Conservation (phyloP, 306 rosid species). For the Castanea mollissima region DNA sequence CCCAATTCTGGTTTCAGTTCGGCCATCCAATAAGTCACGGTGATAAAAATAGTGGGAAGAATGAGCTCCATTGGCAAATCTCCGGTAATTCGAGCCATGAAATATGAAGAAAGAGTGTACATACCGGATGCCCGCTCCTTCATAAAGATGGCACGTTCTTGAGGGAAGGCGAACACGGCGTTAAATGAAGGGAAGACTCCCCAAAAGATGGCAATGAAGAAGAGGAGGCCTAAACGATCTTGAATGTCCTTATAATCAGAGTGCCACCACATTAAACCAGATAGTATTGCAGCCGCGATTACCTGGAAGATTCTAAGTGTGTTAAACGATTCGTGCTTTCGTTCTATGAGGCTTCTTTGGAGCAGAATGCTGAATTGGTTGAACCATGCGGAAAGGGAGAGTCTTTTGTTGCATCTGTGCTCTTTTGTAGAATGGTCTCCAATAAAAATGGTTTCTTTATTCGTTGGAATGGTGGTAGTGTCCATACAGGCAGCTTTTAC, state of each 20-base stretch:
- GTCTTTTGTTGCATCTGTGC: conserved; percentile 13
- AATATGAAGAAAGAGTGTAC: conserved; percentile 79
- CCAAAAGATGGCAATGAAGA: conserved; percentile 92
- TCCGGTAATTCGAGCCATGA: conserved; percentile 76
- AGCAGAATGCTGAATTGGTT: conserved; percentile 65
- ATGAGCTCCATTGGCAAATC: conserved; percentile 92
- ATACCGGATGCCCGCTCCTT: conserved; percentile 85
- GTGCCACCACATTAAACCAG: conserved; percentile 97
- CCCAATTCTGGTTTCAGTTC: conserved; percentile 58
- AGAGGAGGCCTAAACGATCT: conserved; percentile 87
- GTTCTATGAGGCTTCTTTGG: conserved; percentile 84
- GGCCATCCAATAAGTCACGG: conserved; percentile 77
- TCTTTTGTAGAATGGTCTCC: conserved; percentile 29
- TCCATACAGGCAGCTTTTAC: conserved; percentile 62
- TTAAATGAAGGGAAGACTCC: conserved; percentile 91
- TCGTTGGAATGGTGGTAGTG: conserved; percentile 23
- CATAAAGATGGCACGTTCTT: conserved; percentile 73
- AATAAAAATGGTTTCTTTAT: conserved; percentile 5
- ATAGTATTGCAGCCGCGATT: conserved; percentile 57
- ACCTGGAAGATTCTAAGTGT: conserved; percentile 73
- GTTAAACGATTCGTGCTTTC: conserved; percentile 82
- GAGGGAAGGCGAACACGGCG: conserved; percentile 82
- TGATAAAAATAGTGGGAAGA: conserved; percentile 74
- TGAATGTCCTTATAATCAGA: conserved; percentile 63
- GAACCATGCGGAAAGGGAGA: conserved; percentile 53